Conservation (phyloP, 2,329 filamentous ascomycete genomes). For the Fusarium tuaranense region DNA sequence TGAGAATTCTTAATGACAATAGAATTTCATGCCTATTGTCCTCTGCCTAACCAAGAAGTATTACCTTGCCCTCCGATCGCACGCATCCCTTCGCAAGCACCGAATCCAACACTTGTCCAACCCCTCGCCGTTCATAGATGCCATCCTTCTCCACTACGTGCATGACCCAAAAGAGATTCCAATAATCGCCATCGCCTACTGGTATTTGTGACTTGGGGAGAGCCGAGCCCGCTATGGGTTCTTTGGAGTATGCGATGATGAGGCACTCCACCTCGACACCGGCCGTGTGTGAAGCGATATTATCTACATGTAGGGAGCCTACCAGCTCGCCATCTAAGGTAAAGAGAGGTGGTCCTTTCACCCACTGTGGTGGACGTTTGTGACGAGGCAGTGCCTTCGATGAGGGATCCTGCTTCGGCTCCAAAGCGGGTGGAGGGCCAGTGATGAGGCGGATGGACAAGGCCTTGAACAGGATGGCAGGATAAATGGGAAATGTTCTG, state of each 20-base stretch:
- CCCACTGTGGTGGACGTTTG: not conserved
- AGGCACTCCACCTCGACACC: constrained; percentile 13
- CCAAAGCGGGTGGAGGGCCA: not conserved
- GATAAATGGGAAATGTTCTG: not conserved
- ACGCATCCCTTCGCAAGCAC: not conserved
- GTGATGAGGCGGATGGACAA: constrained; percentile 1
- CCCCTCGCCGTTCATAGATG: constrained; percentile 6
- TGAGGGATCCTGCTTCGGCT: not conserved
- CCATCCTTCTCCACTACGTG: not conserved
- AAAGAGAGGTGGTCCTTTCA: not conserved
- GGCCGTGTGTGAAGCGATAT: not conserved
- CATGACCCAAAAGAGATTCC: constrained; percentile 11
- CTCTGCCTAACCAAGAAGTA: not conserved
- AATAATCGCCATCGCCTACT: not conserved
- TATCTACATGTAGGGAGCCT: constrained; percentile 9
- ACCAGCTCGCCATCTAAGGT: not conserved
- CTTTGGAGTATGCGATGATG: constrained; percentile 7
- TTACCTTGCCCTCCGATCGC: not conserved
- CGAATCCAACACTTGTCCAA: constrained; percentile 4
- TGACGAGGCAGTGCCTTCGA: not conserved
- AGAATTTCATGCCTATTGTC: not conserved
- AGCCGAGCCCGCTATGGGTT: constrained; percentile 3
- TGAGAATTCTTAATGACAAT: not conserved
- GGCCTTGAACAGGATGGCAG: constrained; percentile 1
- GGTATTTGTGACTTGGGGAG: not conserved